Conservation (phyloP, 1,139 yeast species). For the Hyphopichia fennica region DNA sequence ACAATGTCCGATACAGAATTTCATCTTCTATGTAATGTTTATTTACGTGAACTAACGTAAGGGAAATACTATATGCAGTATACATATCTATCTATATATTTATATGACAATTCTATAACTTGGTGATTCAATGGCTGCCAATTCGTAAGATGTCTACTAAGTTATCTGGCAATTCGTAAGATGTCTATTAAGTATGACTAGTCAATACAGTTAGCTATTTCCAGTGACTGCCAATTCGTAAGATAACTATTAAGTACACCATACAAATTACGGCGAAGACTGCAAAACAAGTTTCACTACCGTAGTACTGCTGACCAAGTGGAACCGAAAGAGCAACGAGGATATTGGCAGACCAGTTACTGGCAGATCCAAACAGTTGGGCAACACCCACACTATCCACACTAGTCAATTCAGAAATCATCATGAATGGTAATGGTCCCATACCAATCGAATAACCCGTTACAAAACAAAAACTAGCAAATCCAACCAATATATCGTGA, state of each 20-base stretch:
- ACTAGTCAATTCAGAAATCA: conserved; percentile 80
- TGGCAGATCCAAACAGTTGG: conserved; percentile 82
- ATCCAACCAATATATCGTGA: conserved; percentile 50
- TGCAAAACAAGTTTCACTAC: conserved; percentile 20
- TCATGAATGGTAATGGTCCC: conserved; percentile 87
- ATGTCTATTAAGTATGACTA: background rate
- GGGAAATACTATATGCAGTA: no score
- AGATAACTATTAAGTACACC: background rate
- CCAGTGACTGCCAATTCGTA: background rate
- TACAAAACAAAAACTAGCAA: conserved; percentile 67
- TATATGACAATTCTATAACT: no score
- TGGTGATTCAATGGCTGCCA: conserved; percentile 1
- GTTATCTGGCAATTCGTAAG: background rate
- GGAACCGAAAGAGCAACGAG: conserved; percentile 79
- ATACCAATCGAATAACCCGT: conserved; percentile 81
- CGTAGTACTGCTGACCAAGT: conserved; percentile 21
- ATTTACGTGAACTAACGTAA: no score
- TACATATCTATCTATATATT: no score
- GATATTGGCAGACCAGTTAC: conserved; percentile 86
- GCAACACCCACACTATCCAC: conserved; percentile 73
- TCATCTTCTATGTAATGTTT: no score
- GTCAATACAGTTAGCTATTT: no score
- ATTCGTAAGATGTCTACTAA: background rate
- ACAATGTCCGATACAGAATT: no score
- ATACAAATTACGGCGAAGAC: background rate